Base-by-base conservation (phyloP, 106 monocot species). In the Phalaenopsis equestris region DNA sequence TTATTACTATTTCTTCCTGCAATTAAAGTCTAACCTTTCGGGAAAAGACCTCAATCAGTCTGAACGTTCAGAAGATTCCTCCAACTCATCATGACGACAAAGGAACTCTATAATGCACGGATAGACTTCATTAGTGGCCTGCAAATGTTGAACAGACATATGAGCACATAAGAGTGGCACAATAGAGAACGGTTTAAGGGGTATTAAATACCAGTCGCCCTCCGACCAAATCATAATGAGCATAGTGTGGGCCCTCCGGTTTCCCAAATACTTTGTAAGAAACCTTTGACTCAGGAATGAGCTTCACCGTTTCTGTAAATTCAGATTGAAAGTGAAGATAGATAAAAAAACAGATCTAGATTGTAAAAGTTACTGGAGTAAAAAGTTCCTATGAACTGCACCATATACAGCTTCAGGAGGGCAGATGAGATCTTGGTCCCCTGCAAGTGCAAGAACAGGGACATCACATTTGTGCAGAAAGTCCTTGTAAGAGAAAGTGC, bases 371-470 rank as follows among this genome's bases (percentile, higher is more conserved):
- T 64, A 24, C 17, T 64, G 17, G 42, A 15, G 8, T 42, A 21
- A 8, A 30, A 48, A 70, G 39, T 39, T 70, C 14, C 15, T 55
- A 36, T 42, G 23, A 18, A 11, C 11, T 30, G 78, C 86, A 94
- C 97, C 97, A 81, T 92, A 88, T 16, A 97, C 97, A 75, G 97
- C 97, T 83, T 97, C 92, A 24, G 94, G 97, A 58, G 97, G 97
- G 52, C 97, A 97, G 78, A 97, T 94, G 55, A 94, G 86, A 77
- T 97, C 97, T 75, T 86, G 83, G 68, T 97, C 94, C 72, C 94
- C 97, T 30, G 97, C 97, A 77, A 97, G 76, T 41, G 97, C 92
- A 18, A 97, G 87, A n/a, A 92, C 79, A 21, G 96, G 93, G 2
- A 90, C 84, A 57, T 86, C 82, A 55, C 89, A 90, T 81, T 90